A percentile compares a stretch with the other conserved stretches of the same genome.
Conservation (phyloP, 495 filamentous ascomycete genomes). For the Rostrohypoxylon terebratum region DNA sequence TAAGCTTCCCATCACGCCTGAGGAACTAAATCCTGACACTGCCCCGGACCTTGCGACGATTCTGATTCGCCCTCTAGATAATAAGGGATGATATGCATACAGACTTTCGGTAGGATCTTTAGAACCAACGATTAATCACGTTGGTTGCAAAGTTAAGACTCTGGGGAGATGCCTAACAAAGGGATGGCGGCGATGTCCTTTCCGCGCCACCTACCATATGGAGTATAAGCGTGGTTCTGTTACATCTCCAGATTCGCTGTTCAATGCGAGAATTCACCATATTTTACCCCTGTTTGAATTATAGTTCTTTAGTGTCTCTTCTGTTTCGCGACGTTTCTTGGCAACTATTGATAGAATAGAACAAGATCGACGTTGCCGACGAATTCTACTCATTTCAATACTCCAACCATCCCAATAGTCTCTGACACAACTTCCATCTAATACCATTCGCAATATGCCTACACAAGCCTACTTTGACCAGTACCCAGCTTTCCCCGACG, state of each 20-base stretch:
- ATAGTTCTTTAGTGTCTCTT: background rate
- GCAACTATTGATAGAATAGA: background rate
- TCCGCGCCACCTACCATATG: background rate
- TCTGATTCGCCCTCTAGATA: background rate
- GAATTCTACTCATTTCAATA: background rate
- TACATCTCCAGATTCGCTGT: background rate
- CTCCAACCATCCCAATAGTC: background rate
- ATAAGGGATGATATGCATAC: background rate
- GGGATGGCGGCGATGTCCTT: background rate
- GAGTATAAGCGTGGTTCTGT: background rate
- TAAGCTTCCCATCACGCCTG: background rate
- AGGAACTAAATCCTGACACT: background rate
- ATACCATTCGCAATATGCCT: background rate
- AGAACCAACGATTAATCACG: background rate
- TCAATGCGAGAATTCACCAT: background rate
- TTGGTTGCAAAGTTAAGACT: background rate
- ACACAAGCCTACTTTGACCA: background rate
- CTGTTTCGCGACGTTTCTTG: background rate
- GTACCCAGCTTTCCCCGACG: background rate
- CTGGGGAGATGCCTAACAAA: background rate
- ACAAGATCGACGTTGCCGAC: background rate
- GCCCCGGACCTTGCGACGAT: background rate
- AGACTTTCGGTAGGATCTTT: background rate
- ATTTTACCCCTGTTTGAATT: background rate
- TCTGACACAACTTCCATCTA: background rate